A percentile compares a stretch with the other conserved stretches of the same genome.
Evolutionary conservation across 2,329 filamentous ascomycete species (phyloP).

Genomic region (Phialocephala sp.): DNA sequence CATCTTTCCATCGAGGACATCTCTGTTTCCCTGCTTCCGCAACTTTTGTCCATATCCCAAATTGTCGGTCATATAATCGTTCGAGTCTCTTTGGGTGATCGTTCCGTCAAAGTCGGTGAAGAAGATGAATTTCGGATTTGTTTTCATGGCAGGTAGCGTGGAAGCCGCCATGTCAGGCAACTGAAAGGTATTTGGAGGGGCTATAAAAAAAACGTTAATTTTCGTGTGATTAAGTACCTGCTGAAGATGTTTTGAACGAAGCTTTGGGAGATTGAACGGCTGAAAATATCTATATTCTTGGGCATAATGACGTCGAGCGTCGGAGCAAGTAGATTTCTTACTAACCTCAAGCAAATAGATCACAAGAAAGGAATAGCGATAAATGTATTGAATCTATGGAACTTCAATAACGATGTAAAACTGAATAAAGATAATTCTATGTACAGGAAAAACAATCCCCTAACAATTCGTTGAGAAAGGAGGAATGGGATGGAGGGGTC

Average conservation of each 20-base stretch:
- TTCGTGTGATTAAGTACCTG: not conserved
- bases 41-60: slow-evolving; percentile 79
- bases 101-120: slow-evolving; percentile 99
- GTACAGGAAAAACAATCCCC: not conserved
- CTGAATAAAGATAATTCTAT: slow-evolving; percentile 6
- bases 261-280: not conserved
- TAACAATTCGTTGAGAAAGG: slow-evolving; percentile 10
- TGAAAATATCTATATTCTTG: too few relatives aligned
- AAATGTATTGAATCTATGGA: not conserved
- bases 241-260: not conserved
- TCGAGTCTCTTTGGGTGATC: slow-evolving; percentile 75
- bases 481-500: slow-evolving; percentile 27
- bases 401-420: not conserved
- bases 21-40: slow-evolving; percentile 75
- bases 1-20: slow-evolving; percentile 73
- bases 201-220: slow-evolving; percentile 9
- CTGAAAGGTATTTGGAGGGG: slow-evolving; percentile 5
- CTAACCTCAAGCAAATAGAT: not conserved
- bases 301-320: too few relatives aligned
- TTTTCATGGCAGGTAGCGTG: slow-evolving; percentile 62
- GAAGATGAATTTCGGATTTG: slow-evolving; percentile 89
- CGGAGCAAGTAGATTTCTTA: not conserved
- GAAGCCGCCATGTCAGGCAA: slow-evolving; percentile 38
- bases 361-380: not conserved
- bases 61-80: slow-evolving; percentile 83